Conservation (phyloP, 1,284 basidiomycete genomes). For the Dichomitus squalens region DNA sequence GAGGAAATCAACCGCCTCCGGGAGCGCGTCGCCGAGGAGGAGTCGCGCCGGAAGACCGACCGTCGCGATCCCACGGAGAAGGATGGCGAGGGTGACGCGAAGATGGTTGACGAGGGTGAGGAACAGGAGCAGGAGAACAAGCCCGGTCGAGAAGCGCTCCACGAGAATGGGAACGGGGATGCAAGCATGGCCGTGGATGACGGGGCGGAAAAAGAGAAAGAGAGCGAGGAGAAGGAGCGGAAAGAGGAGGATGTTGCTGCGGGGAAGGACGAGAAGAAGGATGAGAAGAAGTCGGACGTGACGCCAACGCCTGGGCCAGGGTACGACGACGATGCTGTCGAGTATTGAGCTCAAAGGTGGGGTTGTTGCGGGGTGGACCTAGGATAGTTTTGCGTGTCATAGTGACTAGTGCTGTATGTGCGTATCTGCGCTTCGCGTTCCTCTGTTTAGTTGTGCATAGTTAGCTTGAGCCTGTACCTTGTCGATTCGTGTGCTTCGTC, state of each 20-base stretch:
- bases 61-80: conserved; percentile 24
- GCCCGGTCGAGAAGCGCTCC: no score
- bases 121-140: conserved; percentile 26
- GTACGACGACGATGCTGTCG: conserved; percentile 63
- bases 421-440: no score
- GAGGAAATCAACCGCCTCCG: conserved; percentile 65
- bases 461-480: background rate
- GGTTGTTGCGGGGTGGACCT: background rate
- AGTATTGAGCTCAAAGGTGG: conserved; percentile 43
- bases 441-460: no score
- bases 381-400: background rate
- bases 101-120: conserved; percentile 25
- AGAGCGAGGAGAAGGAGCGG: conserved; percentile 1
- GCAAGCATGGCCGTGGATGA: conserved; percentile 30
- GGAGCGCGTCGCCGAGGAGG: conserved; percentile 64
- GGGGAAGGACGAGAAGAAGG: conserved; percentile 29
- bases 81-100: conserved; percentile 19
- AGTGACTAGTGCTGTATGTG: background rate
- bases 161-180: conserved; percentile 21
- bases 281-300: conserved; percentile 36
- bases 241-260: conserved; percentile 1
- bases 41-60: conserved; percentile 43
- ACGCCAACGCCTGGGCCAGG: conserved; percentile 41
- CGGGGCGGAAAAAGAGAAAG: conserved; percentile 17
- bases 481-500: background rate